Base-by-base conservation (phyloP, 441 rosid genomes). In the Daphne laureola region DNA sequence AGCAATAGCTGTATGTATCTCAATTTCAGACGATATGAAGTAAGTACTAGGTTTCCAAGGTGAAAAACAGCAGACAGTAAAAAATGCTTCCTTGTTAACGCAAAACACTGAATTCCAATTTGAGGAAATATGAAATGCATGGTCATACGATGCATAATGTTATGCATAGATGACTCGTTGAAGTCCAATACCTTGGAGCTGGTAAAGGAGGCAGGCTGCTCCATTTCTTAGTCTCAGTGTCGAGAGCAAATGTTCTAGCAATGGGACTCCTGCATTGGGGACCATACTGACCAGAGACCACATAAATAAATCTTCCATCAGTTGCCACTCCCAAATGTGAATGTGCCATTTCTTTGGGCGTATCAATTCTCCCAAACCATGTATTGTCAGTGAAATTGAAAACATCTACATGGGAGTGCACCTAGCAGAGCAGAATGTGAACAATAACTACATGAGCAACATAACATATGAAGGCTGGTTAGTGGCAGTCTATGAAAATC, bases 391-490 rank as follows among this genome's bases (percentile, higher is more conserved):
- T 74, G 68, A 84, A 84, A 47, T 84, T 76, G 68, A 73, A 90
- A 50, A 86, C 82, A 66, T 90, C 97, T 48, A 84, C 89, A 70
- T 84, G 93, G 56, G 90, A 84, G 69, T 86, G 93, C 68, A 90
- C 95, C 89, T 90, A 57, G 61, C 43, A 43, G 51, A 31, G 11
- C 8, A 31, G 8, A 31, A 31, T 5, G 9, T 5, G 9, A 31
- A 6, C 9, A 9, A 31, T 5, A 7, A 31, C 38, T 31, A 31
- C 38, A 31, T 31, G 9, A 31, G 38, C 38, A 31, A 31, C 38
- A 31, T 31, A 31, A 1, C 4, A 5, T 8, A 31, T 4, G 36
- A 31, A 9, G 0, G 38, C 38, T 31, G 9, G 11, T 31, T 9
- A 31, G 9, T 31, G 38, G 11, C 1, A 2, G 38, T 31, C 38